Evolutionary conservation across 805 yeast genomes (phyloP), one percentile per base, ranked within the genome.

Genomic region (Torulaspora quercuum): DNA sequence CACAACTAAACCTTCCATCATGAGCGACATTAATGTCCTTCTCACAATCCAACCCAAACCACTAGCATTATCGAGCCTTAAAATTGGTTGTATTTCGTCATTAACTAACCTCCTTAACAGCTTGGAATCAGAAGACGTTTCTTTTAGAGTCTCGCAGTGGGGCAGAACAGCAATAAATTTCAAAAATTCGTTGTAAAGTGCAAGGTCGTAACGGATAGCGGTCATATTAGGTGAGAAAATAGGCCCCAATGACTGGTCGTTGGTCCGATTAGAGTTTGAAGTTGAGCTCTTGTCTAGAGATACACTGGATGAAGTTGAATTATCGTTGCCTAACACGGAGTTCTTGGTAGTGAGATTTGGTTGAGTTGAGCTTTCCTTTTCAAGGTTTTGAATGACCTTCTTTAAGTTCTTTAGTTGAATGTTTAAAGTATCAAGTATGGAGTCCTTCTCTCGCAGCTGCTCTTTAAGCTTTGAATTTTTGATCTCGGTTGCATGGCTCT

Each of bases 81-180:
- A 55, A 1, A 81, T 71, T 1, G 89, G 82, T 41, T 85, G 95
- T 29, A 90, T 70, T 53, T 90, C 98, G 46, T 87, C 94, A 11
- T 68, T 53, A 52, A 87, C 67, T 13, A 86, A 59, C 41, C 74
- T 72, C 45, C 80, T 78, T 57, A 82, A 77, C 50, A 81, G 78
- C 45, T 73, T 70, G 8, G 79, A 61, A n/a, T 55, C 58, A 1
- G 64, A 46, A 7, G 65, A 53, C 5, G 72, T 61, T n/a, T 65
- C 68, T 42, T 61, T 65, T 9, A 69, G 54, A 3, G 57, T 52
- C 7, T 59, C 60, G 29, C 59, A 56, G 13, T 44, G 39, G 3
- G 64, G 64, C 9, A 68, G 42, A 4, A 57, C 60, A 3, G 64
- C 59, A 11, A 67, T 33, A 40, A 69, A 69, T 35, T 57, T 63